A percentile compares a stretch with the other conserved stretches of the same genome.
phyloP scores from a whole-genome alignment of 1,139 yeast species.

The Kodamaea ohmeri region DNA sequence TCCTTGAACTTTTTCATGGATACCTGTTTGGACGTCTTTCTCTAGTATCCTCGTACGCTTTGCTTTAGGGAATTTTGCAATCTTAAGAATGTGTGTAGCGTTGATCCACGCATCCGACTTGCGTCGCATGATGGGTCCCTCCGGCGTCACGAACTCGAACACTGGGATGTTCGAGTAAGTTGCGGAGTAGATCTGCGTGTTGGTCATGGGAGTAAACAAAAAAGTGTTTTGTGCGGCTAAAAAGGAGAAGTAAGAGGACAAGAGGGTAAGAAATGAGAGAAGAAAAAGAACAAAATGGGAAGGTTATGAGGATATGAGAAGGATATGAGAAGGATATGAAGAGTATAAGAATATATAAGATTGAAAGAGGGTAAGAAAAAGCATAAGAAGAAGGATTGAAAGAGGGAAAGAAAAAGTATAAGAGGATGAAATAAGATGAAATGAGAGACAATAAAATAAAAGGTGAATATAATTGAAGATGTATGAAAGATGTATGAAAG shows the following conservation, averaged over 20 bases:
- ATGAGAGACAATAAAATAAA: too few species aligned
- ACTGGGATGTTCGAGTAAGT: slow-evolving; percentile 81
- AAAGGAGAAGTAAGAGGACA: not conserved
- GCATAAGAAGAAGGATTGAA: not conserved
- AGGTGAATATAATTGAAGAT: too few species aligned
- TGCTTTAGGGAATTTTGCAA: slow-evolving; percentile 85
- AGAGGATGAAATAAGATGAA: too few species aligned
- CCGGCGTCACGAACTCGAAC: slow-evolving; percentile 65
- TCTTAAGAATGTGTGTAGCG: slow-evolving; percentile 86
- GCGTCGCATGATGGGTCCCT: slow-evolving; percentile 82
- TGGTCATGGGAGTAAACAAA: slow-evolving; percentile 17
- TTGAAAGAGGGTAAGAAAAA: not conserved
- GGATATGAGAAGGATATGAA: too few species aligned
- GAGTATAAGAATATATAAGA: not conserved
- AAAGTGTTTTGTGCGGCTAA: not conserved
- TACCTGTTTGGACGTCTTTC: slow-evolving; percentile 80
- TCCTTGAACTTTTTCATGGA: slow-evolving; percentile 91
- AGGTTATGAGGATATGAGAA: too few species aligned
- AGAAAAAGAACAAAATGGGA: not conserved
- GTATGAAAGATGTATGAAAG: too few species aligned
- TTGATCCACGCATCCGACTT: slow-evolving; percentile 79
- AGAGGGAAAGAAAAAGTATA: not conserved
- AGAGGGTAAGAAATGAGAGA: not conserved
- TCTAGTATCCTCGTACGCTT: slow-evolving; percentile 82
- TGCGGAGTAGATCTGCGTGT: slow-evolving; percentile 64